Base-by-base conservation (phyloP, 2,329 filamentous ascomycete genomes). In the Annulohypoxylon truncatum region DNA sequence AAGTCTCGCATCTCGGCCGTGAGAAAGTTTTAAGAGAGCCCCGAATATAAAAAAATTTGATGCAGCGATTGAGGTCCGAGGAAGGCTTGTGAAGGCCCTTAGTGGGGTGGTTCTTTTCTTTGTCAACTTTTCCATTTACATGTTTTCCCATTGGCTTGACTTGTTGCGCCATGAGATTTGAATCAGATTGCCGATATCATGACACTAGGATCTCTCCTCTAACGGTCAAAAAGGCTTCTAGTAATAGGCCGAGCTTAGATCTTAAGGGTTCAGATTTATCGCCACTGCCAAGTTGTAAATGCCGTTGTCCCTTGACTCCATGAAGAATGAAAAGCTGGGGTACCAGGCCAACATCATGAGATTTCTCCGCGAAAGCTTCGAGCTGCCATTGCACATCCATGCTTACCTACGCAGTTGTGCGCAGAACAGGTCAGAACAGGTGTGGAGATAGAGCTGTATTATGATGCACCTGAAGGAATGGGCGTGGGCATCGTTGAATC, bases 201-300 rank as follows among this genome's bases (percentile, higher is more conserved):
- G 26, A 44, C 46, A 42, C 54, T 33, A 51, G 48, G 58, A 48
- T 51, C 28, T 52, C 29, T 52, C 31, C 22, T 18, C 28, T 28
- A 50, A 54, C 42, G 47, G 31, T 15, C 22, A 22, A n/a, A n/a
- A 24, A 24, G 47, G 53, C 28, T 61, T 47, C 44, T 33, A 46
- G 52, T 26, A 18, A 44, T 20, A 31, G 20, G 24, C 38, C 40
- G 40, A 46, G 22, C 22, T 38, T n/a, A 40, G 24, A 58, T 50
- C 26, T 15, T 35, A n/a, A 55, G 20, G 61, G 40, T 33, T 20
- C 47, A 18, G 29, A 15, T 44, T 61, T 61, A 22, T 69, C 28
- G 64, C 64, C 67, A 65, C 67, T 31, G 67, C 67, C 58, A 69
- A 67, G 61, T 62, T 60, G 52, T 12, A 57, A 51, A 67, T 69